Percentiles rank a stretch among this genome's conserved stretches.
These are phyloP conservation scores for Sanghuangporus baumii DNA, from an alignment of 1,284 basidiomycete species.

Conservation along the genomic window DNA sequence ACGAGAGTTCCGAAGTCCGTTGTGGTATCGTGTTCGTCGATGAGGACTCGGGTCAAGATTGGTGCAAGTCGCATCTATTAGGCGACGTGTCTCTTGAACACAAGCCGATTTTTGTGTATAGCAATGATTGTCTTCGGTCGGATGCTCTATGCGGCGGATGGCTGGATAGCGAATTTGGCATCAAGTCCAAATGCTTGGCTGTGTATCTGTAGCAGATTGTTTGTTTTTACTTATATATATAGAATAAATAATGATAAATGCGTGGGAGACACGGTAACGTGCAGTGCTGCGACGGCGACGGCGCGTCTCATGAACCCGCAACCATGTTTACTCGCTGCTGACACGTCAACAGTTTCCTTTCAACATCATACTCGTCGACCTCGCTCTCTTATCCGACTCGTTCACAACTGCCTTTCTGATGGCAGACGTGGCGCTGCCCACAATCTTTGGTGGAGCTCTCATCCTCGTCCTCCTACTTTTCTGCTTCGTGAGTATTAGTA, in stretches of 20 bases:
- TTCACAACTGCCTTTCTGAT: neutral
- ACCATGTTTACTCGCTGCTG: neutral
- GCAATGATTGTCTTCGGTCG: neutral
- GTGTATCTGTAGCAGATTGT: neutral
- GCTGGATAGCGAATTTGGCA: neutral
- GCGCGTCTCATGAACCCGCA: neutral
- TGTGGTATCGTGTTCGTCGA: slow-evolving; percentile 4
- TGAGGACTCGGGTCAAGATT: neutral
- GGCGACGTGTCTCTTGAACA: neutral
- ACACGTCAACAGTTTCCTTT: neutral
- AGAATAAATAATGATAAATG: neutral
- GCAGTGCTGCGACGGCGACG: neutral
- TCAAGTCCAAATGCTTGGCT: neutral
- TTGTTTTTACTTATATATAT: neutral
- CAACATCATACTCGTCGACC: neutral
- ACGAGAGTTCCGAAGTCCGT: neutral
- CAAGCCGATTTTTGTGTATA: slow-evolving; percentile 8
- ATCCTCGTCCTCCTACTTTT: neutral
- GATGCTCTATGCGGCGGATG: neutral
- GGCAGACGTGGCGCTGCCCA: neutral
- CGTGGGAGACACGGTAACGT: slow-evolving; percentile 6
- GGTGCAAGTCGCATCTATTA: neutral
- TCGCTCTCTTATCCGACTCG: neutral
- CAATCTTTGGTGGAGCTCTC: neutral
- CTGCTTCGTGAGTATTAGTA: neutral